phyloP scores from a whole-genome alignment of 2,329 filamentous ascomycete genomes.

The Fusarium sp. region DNA sequence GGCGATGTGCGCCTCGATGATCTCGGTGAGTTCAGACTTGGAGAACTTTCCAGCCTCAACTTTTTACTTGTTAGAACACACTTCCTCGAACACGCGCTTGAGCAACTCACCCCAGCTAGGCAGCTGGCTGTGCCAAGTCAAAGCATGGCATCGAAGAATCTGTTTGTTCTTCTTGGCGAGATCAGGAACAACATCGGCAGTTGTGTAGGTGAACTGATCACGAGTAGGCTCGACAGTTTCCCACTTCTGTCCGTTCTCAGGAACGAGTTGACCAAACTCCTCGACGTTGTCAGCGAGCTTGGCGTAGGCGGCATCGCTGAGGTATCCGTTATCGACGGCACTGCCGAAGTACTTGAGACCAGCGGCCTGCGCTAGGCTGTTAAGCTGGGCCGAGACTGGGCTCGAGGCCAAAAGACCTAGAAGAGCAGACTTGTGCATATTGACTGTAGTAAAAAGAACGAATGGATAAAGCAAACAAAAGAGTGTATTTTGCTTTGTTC shows the following conservation, averaged over 20 bases:
- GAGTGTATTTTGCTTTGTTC: conserved; percentile 18
- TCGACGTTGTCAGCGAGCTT: conserved; percentile 64
- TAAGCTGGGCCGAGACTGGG: conserved; percentile 54
- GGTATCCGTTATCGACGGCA: conserved; percentile 69
- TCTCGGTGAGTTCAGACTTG: conserved; percentile 65
- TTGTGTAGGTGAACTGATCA: conserved; percentile 67
- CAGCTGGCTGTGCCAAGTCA: conserved; percentile 60
- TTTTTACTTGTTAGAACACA: conserved; percentile 3
- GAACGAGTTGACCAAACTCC: conserved; percentile 74
- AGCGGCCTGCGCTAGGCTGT: conserved; percentile 65
- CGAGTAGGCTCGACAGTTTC: conserved; percentile 69
- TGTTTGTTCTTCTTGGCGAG: conserved; percentile 62
- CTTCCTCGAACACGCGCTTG: fast-evolving
- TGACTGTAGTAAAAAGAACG: conserved; percentile 8
- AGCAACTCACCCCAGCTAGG: conserved; percentile 45
- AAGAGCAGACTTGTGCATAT: conserved; percentile 42
- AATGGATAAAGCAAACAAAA: conserved; percentile 29
- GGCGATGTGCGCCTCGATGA: conserved; percentile 67
- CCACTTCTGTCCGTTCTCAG: conserved; percentile 75
- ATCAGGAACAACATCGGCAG: conserved; percentile 65
- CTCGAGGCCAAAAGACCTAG: conserved; percentile 44
- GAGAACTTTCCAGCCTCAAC: conserved; percentile 62
- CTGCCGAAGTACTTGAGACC: conserved; percentile 73
- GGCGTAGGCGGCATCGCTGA: conserved; percentile 66
- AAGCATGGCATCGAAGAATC: conserved; percentile 71